A percentile compares a stretch with the other conserved stretches of the same genome.
phyloP scores from a whole-genome alignment of 2,329 filamentous ascomycete genomes.

The Aspergillus hortae region DNA sequence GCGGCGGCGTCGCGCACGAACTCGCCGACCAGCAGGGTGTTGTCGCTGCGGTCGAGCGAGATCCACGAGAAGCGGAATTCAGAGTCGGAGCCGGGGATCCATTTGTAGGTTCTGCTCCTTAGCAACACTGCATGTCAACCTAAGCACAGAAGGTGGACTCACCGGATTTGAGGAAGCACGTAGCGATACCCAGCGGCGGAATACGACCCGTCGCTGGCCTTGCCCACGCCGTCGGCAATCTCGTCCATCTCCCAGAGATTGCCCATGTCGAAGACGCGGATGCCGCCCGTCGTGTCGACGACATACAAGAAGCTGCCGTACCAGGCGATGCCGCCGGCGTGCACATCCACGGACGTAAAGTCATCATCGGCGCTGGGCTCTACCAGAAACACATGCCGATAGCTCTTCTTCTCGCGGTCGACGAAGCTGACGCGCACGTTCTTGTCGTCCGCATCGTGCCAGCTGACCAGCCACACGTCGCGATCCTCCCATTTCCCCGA shows the following conservation, averaged over 20 bases:
- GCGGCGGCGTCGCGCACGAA: conserved; percentile 22
- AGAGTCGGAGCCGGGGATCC: conserved; percentile 10
- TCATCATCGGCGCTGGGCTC: conserved; percentile 30
- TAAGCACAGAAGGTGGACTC: too few species aligned
- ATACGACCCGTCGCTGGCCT: conserved; percentile 23
- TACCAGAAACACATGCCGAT: conserved; percentile 35
- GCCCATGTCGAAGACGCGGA: conserved; percentile 36
- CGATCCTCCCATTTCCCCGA: conserved; percentile 31
- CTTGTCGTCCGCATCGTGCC: conserved; percentile 27
- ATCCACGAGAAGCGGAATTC: conserved; percentile 34
- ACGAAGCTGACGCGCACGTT: conserved; percentile 32
- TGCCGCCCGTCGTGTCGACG: conserved; percentile 32
- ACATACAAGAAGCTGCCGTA: conserved; percentile 36
- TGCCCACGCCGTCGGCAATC: conserved; percentile 29
- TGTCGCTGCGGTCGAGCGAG: conserved; percentile 33
- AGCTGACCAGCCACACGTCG: conserved; percentile 33
- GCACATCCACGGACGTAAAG: conserved; percentile 30
- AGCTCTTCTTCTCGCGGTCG: conserved; percentile 25
- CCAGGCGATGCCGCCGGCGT: conserved; percentile 37
- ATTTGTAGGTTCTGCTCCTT: not conserved
- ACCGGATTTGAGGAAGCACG: conserved; percentile 24
- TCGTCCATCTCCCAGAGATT: conserved; percentile 34
- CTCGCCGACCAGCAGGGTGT: conserved; percentile 34
- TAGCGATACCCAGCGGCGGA: conserved; percentile 32
- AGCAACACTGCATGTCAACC: not conserved